These are phyloP conservation scores for Ramaria sp. DNA, from an alignment of 768 basidiomycete genomes.

Conservation along the genomic window DNA sequence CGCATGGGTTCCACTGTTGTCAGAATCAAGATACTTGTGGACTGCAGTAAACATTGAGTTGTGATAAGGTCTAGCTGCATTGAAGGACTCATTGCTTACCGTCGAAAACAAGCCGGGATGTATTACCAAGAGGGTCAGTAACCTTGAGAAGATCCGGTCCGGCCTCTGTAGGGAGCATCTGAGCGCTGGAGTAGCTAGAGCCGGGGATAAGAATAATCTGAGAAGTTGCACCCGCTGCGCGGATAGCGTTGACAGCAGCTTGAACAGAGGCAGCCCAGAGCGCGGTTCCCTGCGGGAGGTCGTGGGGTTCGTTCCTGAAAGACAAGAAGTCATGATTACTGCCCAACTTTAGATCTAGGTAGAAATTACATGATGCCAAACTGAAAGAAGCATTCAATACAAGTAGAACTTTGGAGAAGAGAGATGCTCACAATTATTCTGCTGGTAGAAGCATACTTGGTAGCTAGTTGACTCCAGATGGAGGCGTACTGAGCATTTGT, in stretches of 20 bases:
- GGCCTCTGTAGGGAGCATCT: conserved; percentile 27
- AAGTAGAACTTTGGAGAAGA: too few relatives aligned
- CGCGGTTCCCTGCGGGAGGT: conserved; percentile 24
- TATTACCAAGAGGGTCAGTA: conserved; percentile 29
- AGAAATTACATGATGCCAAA: conserved; percentile 4
- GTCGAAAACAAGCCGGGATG: conserved; percentile 31
- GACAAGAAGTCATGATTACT: not conserved
- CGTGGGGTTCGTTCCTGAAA: conserved; percentile 41
- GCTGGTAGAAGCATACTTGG: too few relatives aligned
- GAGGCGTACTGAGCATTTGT: too few relatives aligned
- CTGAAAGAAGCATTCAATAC: not conserved
- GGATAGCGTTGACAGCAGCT: conserved; percentile 30
- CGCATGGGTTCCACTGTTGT: conserved; percentile 32
- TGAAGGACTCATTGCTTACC: conserved; percentile 16
- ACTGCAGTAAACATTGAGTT: conserved; percentile 13
- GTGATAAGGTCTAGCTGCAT: not conserved
- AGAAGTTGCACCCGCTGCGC: conserved; percentile 27
- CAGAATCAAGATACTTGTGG: conserved; percentile 36
- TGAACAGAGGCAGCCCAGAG: conserved; percentile 27
- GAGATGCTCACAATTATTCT: too few relatives aligned
- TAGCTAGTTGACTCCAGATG: too few relatives aligned
- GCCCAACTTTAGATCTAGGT: conserved; percentile 6
- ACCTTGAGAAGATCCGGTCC: conserved; percentile 29
- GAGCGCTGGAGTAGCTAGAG: conserved; percentile 28
- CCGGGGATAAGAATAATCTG: conserved; percentile 36